phyloP scores from a whole-genome alignment of 164 flowering plant species.

The Berberis thunbergii region DNA sequence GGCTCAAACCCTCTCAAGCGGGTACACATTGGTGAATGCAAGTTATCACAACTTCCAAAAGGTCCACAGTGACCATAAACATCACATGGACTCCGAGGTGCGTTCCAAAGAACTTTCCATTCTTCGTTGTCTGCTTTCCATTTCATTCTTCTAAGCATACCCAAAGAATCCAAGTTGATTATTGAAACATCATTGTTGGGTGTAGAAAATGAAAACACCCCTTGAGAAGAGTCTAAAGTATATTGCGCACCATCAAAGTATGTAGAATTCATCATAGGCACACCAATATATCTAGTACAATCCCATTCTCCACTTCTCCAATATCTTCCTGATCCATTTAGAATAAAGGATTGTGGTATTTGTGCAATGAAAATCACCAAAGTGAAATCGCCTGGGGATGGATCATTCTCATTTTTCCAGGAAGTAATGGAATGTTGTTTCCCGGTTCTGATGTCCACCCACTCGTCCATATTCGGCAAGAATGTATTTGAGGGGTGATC shows the following conservation, averaged over 20 bases:
- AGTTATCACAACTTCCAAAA: conserved; percentile 18
- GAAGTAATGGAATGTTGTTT: background rate
- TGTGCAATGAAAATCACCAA: background rate
- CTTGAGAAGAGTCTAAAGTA: background rate
- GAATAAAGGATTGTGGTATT: background rate
- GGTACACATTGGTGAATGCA: conserved; percentile 18
- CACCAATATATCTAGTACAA: background rate
- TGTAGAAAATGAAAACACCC: background rate
- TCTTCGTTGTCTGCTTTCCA: background rate
- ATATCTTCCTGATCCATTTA: background rate
- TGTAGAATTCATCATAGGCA: background rate
- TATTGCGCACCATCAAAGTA: background rate
- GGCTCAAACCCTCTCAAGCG: conserved; percentile 33
- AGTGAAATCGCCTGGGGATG: background rate
- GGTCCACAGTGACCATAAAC: conserved; percentile 27
- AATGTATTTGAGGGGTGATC: conserved; percentile 1
- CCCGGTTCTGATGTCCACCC: background rate
- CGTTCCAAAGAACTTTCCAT: conserved; percentile 9
- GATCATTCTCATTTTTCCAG: conserved; percentile 1
- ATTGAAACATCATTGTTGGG: background rate
- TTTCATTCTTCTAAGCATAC: background rate
- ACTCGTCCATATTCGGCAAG: conserved; percentile 6
- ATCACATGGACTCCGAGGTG: conserved; percentile 13
- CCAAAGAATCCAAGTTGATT: background rate
- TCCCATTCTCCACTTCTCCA: background rate